phyloP scores from a whole-genome alignment of 1,284 basidiomycete species.

The Irpex sp. region DNA sequence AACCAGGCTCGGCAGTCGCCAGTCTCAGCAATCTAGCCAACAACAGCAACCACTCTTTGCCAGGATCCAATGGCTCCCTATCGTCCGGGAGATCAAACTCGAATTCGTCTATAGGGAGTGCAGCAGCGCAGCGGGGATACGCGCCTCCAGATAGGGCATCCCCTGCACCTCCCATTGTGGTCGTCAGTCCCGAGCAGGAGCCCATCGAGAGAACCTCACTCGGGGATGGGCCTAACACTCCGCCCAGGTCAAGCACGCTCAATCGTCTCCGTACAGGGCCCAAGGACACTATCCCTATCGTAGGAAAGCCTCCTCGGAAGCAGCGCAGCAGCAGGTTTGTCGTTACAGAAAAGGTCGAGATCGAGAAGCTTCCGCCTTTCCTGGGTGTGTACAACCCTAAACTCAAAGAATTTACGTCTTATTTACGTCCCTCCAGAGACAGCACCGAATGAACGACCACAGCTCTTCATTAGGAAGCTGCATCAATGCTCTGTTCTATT shows the following conservation, averaged over 20 bases:
- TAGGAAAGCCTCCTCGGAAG: constrained; percentile 92
- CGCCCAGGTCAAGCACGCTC: constrained; percentile 55
- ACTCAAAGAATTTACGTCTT: constrained; percentile 1
- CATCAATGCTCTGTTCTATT: constrained; percentile 96
- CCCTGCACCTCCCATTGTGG: constrained; percentile 80
- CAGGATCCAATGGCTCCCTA: constrained; percentile 34
- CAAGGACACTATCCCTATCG: constrained; percentile 93
- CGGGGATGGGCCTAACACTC: constrained; percentile 50
- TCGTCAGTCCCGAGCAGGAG: constrained; percentile 75
- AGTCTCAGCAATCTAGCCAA: constrained; percentile 36
- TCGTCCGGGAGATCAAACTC: constrained; percentile 38
- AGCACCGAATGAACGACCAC: constrained; percentile 80
- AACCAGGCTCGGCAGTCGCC: constrained; percentile 32
- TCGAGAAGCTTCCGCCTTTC: constrained; percentile 93
- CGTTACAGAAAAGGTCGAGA: constrained; percentile 93
- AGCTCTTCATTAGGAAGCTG: constrained; percentile 92
- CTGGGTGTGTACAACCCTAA: constrained; percentile 55
- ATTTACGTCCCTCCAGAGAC: constrained; percentile 59
- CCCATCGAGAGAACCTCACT: constrained; percentile 46
- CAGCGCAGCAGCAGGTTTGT: constrained; percentile 95
- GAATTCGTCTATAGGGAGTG: constrained; percentile 29
- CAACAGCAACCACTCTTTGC: constrained; percentile 39
- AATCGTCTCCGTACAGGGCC: constrained; percentile 70
- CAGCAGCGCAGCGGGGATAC: constrained; percentile 49
- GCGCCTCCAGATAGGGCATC: constrained; percentile 38